Evolutionary conservation across 441 rosid genomes (phyloP).

Genomic region (Populus hybrid): DNA sequence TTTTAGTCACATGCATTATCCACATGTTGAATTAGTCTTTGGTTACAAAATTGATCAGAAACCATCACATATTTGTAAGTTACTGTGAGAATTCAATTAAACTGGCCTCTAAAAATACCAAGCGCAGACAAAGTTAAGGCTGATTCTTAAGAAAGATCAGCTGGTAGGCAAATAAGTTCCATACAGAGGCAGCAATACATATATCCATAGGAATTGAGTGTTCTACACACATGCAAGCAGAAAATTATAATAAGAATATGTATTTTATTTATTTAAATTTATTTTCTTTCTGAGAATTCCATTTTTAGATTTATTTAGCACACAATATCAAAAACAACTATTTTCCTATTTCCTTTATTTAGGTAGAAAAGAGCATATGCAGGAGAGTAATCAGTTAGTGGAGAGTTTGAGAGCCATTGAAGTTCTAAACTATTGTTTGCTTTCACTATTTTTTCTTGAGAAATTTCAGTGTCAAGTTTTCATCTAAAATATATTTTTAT

Average conservation of each 20-base stretch:
- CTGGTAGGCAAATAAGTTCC: not conserved
- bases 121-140: not conserved
- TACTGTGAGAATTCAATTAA: not conserved
- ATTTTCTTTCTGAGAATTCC: not conserved
- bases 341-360: not conserved
- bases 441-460: not conserved
- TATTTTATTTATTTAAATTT: too few species aligned
- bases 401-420: not conserved
- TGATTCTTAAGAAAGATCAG: not conserved
- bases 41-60: not conserved
- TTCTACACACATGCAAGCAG: not conserved
- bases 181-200: not conserved
- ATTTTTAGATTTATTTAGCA: too few species aligned
- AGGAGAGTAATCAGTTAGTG: not conserved
- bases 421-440: not conserved
- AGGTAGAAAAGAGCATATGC: not conserved
- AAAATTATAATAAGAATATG: not conserved
- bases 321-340: too few species aligned
- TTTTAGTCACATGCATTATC: not conserved
- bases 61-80: not conserved
- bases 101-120: not conserved
- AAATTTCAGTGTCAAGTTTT: not conserved
- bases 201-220: not conserved
- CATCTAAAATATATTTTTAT: not conserved
- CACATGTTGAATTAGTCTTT: not conserved